Percentiles rank a stretch among this genome's conserved stretches.
Evolutionary conservation across 2,329 filamentous ascomycete species (phyloP).

Genomic region (Fusarium nanum): DNA sequence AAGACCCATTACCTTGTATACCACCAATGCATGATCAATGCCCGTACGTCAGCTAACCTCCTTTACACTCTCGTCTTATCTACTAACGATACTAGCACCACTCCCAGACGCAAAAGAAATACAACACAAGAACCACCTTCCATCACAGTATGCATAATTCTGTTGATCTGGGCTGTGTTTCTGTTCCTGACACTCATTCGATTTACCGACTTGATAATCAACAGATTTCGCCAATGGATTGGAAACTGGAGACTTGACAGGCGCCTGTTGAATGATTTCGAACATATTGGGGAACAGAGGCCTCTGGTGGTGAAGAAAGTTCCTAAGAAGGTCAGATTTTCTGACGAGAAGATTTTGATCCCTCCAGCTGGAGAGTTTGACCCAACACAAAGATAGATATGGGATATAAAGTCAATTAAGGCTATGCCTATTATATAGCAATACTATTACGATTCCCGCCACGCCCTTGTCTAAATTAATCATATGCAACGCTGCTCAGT

Average conservation of each 20-base stretch:
- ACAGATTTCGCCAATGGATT: not conserved
- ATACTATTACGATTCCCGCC: not conserved
- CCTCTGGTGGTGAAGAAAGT: not conserved
- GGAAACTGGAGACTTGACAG: not conserved
- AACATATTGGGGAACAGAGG: not conserved
- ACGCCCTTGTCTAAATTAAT: too few relatives aligned
- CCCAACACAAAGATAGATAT: not conserved
- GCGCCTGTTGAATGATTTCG: not conserved
- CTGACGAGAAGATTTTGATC: not conserved
- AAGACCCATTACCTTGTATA: not conserved
- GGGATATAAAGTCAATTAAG: not conserved
- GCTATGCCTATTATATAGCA: not conserved
- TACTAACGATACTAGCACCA: not conserved
- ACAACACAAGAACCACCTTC: too few relatives aligned
- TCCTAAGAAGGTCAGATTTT: conserved; percentile 13
- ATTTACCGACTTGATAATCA: not conserved
- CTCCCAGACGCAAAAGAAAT: not conserved
- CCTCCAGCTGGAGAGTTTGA: not conserved
- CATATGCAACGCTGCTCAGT: not conserved
- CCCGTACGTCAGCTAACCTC: not conserved
- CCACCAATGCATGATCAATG: not conserved
- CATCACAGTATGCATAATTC: not conserved
- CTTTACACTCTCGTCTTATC: not conserved
- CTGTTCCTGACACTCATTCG: not conserved
- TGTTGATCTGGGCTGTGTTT: not conserved